A percentile compares a stretch with the other conserved stretches of the same genome.
phyloP scores from a whole-genome alignment of 2,329 filamentous ascomycete species.

The Apiospora sp. region DNA sequence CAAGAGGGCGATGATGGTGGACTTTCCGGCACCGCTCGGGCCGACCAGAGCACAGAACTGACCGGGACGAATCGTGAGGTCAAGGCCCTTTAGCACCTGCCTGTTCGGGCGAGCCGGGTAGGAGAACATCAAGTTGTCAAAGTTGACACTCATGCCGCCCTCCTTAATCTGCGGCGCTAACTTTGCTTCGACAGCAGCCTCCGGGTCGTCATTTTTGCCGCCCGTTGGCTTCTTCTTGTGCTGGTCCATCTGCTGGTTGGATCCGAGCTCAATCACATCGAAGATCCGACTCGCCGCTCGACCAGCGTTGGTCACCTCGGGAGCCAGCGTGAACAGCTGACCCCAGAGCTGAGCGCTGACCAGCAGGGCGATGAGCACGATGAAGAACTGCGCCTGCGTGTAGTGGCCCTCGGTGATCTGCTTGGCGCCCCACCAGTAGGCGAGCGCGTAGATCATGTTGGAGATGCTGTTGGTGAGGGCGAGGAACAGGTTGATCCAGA shows the following conservation, averaged over 20 bases:
- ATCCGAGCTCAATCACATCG: constrained; percentile 56
- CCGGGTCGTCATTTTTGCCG: constrained; percentile 33
- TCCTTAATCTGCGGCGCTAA: constrained; percentile 28
- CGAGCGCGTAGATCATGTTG: constrained; percentile 76
- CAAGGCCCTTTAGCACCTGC: constrained; percentile 53
- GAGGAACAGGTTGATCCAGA: constrained; percentile 65
- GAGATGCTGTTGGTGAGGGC: constrained; percentile 67
- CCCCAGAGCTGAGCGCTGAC: constrained; percentile 78
- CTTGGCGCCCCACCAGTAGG: constrained; percentile 82
- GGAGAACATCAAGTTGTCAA: constrained; percentile 64
- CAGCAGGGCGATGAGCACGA: constrained; percentile 75
- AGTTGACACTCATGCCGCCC: constrained; percentile 52
- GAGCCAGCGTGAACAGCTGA: constrained; percentile 77
- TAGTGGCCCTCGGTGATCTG: constrained; percentile 73
- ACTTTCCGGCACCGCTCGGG: constrained; percentile 56
- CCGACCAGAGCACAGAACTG: constrained; percentile 54
- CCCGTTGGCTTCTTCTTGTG: constrained; percentile 22
- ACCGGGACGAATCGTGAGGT: constrained; percentile 46
- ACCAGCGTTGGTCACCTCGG: constrained; percentile 74
- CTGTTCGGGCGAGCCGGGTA: constrained; percentile 67
- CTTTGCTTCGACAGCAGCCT: constrained; percentile 40
- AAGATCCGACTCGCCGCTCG: constrained; percentile 67
- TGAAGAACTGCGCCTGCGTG: constrained; percentile 74
- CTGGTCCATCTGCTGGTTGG: constrained; percentile 33
- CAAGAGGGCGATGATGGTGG: constrained; percentile 54